phyloP scores from a whole-genome alignment of 495 filamentous ascomycete species.

The Paragyromitra xinjiangensis region DNA sequence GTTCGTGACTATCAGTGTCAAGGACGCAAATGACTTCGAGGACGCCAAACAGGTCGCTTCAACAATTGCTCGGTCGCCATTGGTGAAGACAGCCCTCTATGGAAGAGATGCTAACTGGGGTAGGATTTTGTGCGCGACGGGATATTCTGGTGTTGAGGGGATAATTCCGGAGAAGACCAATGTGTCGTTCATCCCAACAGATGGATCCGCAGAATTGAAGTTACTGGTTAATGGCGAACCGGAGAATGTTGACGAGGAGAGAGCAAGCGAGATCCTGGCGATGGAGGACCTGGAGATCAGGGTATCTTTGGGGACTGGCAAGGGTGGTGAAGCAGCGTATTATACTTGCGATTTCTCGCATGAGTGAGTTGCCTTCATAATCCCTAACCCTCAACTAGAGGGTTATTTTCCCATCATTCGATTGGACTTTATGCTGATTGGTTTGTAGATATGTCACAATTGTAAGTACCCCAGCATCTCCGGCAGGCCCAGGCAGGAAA shows the following conservation, averaged over 20 bases:
- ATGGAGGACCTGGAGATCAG: conserved; percentile 85
- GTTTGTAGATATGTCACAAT: conserved; percentile 53
- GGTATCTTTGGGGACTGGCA: conserved; percentile 73
- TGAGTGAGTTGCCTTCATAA: conserved; percentile 72
- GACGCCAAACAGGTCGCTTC: conserved; percentile 69
- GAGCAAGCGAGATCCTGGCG: conserved; percentile 86
- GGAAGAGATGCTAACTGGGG: conserved; percentile 99
- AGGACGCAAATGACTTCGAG: conserved; percentile 60
- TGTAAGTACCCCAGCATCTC: conserved; percentile 42
- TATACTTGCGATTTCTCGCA: conserved; percentile 99
- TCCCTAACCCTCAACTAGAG: neutral
- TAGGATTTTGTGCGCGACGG: conserved; percentile 92
- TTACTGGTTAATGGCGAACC: conserved; percentile 91
- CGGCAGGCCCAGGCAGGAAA: neutral
- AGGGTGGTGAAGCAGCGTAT: conserved; percentile 78
- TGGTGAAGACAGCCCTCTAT: conserved; percentile 97
- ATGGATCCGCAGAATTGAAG: conserved; percentile 81
- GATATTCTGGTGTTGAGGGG: conserved; percentile 76
- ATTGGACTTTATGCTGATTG: conserved; percentile 29
- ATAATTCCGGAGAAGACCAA: conserved; percentile 85
- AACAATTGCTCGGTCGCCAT: conserved; percentile 88
- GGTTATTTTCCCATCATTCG: neutral
- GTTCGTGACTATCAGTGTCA: conserved; percentile 91
- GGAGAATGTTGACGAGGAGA: conserved; percentile 85
- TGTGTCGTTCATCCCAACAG: conserved; percentile 88